Evolutionary conservation across 1,139 yeast species (phyloP), one percentile per base, ranked within the genome.

Genomic region (Magnusiomyces sp.): DNA sequence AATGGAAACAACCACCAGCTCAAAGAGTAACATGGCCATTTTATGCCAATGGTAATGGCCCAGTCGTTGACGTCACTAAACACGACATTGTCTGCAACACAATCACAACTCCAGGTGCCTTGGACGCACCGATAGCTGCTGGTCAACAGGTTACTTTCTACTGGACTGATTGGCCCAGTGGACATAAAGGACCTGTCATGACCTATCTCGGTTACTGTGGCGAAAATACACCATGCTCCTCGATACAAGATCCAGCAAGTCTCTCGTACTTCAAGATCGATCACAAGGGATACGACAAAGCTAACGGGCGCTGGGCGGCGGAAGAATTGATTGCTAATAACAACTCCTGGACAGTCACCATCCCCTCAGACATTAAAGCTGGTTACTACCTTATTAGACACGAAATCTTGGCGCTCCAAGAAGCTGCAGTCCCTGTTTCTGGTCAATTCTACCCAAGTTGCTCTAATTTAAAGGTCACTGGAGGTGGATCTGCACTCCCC

Each of bases 141-240:
- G 53, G 53, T 23, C 37, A 34, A 10, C 11, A 13, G n/a, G 38
- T 50, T 2, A 43, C 47, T 5, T 44, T 50, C 20, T 43, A 44
- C 49, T 50, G 53, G 53, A 48, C 53, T 10, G 39, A 32, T n/a
- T 50, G 52, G 52, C 49, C 52, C 7, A 38, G 40, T 4, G 47
- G 49, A 13, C 51, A 48, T 14, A 34, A 20, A 7, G 53, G 53
- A 16, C 53, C 52, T 11, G 39, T 49, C 11, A 45, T 50, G 52
- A 50, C 53, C 27, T 50, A 50, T 27, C 42, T 50, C 37, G 53
- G 52, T 2, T 20, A 48, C 14, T 50, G 50, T 39, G 29, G 39
- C 17, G 45, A 34, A 29, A 33, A 43, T 34, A 23, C 29, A 13
- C 17, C 14, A 10, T 40, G 43, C 34, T 17, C 23, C 19, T 14